phyloP scores from a whole-genome alignment of 176 grass and related monocot species.

The Oryza meyeriana region DNA sequence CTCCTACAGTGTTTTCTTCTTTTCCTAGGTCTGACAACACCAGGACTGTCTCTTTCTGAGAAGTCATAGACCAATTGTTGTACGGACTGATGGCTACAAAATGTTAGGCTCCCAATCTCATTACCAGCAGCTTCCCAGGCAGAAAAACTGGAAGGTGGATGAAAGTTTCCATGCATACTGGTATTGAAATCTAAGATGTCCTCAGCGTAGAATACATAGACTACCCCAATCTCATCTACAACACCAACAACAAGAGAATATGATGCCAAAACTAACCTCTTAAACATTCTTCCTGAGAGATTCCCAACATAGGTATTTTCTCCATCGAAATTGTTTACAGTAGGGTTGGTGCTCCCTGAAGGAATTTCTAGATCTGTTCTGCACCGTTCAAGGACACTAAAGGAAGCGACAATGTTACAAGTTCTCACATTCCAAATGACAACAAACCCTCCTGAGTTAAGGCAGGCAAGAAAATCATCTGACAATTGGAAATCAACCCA shows the following conservation, averaged over 20 bases:
- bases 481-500: slow-evolving; percentile 92
- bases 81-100: slow-evolving; percentile 38
- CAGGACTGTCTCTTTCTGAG: slow-evolving; percentile 27
- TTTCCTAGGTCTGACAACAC: slow-evolving; percentile 38
- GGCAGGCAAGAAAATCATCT: slow-evolving; percentile 76
- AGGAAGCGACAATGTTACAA: slow-evolving; percentile 39
- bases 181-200: slow-evolving; percentile 65
- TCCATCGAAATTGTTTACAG: slow-evolving; percentile 21
- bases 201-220: slow-evolving; percentile 67
- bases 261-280: slow-evolving; percentile 66
- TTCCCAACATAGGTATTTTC: slow-evolving; percentile 25
- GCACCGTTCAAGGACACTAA: slow-evolving; percentile 47
- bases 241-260: slow-evolving; percentile 61
- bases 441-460: slow-evolving; percentile 59
- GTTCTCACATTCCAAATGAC: slow-evolving; percentile 65
- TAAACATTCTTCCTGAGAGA: slow-evolving; percentile 44
- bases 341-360: slow-evolving; percentile 5
- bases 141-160: slow-evolving; percentile 29
- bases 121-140: slow-evolving; percentile 78
- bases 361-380: slow-evolving; percentile 32
- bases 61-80: slow-evolving; percentile 15
- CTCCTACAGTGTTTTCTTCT: slow-evolving; percentile 44
- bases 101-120: slow-evolving; percentile 62
- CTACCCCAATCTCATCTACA: slow-evolving; percentile 68
- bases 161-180: slow-evolving; percentile 29